Evolutionary conservation across 2,329 filamentous ascomycete genomes (phyloP), one percentile per base, ranked within the genome.

Genomic region (Fusarium graminum): DNA sequence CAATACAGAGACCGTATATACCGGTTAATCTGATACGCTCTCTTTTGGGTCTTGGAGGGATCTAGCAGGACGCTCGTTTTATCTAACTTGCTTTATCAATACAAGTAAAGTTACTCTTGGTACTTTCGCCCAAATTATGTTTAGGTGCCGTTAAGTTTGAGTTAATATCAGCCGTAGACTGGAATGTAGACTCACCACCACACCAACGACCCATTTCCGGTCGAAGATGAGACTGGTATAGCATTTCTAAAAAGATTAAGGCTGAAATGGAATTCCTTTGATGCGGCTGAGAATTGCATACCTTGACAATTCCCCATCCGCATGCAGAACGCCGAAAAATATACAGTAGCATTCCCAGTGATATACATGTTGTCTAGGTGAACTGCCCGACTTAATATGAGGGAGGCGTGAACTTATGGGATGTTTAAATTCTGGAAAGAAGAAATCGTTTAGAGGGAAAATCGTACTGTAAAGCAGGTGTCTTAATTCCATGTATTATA

Each of bases 1-100:
- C 42, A 36, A 36, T 54, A 47, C 52, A 66, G 52, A 32, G 45
- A 30, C 16, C 14, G 17, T 44, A 19, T 7, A 32, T 28, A 36
- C 22, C 22, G 22, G 22, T 22, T 22, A 22, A 22, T 61, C 38
- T 49, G 47, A 57, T 50, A 63, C 65, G 22, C 49, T 68, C 63
- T 39, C 29, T 63, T 63, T 30, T 28, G 25, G 40, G 57, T 65
- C 53, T 28, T 16, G 64, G 30, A 57, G 44, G 50, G 58, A 41
- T 32, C 13, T 59, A 44, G 7, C 30, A 22, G 41, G 55, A 62
- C 65, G 28, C 52, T 68, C 65, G 1, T 69, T 68, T 38, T 9
- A 39, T 8, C 14, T 42, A 29, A 29, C 32, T 59, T 49, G 13
- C 40, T 30, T 26, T 11, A 52, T 22, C 36, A 65, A 62, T 60